Evolutionary conservation across 2,329 filamentous ascomycete genomes (phyloP), one percentile per base, ranked within the genome.

Genomic region (Aspergillus nomiae): DNA sequence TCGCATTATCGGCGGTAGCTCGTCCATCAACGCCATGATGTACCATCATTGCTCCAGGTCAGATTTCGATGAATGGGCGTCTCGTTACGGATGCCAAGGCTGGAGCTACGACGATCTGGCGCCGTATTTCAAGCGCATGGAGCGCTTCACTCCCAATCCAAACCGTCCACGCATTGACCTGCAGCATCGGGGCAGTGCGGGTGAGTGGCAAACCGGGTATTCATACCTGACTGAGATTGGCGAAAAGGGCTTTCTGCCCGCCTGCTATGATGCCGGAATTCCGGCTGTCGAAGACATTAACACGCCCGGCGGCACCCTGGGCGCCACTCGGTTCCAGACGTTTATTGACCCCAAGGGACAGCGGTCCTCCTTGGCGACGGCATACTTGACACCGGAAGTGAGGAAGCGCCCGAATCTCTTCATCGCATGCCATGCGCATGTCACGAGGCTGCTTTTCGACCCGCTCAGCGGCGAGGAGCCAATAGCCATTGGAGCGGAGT

Each of bases 81-180:
- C 54, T 11, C 43, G 16, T 8, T 61, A 67, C 53, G 66, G 65
- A 7, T 68, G 66, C 21, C 26, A 59, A 10, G 81, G 77, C 0
- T 82, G 78, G 77, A 73, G 71, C 26, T 83, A 80, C 76, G 70
- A 76, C 1, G 75, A 74, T 38, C 67, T 85, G 6, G 65, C 82
- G 2, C 81, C 81, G 0, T 85, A 84, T 65, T 83, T 85, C 63
- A 72, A 74, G 55, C 56, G 61, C 11, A 68, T 68, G 66, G 66
- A 68, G 58, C 60, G 62, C 7, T 68, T 68, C 21, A 68, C 65
- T 5, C 60, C 63, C 1, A 63, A 67, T 36, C 28, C 63, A 19
- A 45, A 36, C 14, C 63, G 66, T 11, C 66, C 65, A 12, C 46
- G 59, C 11, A 65, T 68, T 30, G 61, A 68, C 21, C 9, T 56